Percentiles rank a stretch among this genome's conserved stretches.
Evolutionary conservation across 1,284 basidiomycete species (phyloP).

Genomic region (Blastosporella zonata): DNA sequence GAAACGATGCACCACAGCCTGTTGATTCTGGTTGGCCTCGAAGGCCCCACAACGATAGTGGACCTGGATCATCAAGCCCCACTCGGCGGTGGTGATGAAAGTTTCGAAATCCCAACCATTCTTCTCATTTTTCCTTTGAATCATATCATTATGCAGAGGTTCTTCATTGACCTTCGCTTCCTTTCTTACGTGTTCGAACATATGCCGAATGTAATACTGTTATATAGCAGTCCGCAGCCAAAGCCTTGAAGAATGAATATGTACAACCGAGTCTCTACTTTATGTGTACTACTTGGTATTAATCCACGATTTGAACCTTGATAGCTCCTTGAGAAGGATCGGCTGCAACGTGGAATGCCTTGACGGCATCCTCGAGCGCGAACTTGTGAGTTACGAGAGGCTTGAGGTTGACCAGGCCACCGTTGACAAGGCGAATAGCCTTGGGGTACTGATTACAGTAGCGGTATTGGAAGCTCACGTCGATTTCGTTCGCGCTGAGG

Average conservation of each 20-base stretch:
- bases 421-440: constrained; percentile 74
- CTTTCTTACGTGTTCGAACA: not conserved
- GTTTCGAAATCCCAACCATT: too few relatives aligned
- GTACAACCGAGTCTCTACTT: not conserved
- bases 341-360: constrained; percentile 77
- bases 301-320: constrained; percentile 62
- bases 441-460: constrained; percentile 77
- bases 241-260: not conserved
- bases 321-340: constrained; percentile 65
- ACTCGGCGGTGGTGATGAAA: constrained; percentile 26
- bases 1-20: constrained; percentile 34
- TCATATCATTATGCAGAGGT: constrained; percentile 1
- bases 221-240: not conserved
- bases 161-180: not conserved
- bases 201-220: constrained; percentile 7
- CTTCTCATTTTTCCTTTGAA: constrained; percentile 2
- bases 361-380: constrained; percentile 69
- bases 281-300: constrained; percentile 7
- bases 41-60: constrained; percentile 27
- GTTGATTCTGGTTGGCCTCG: constrained; percentile 62
- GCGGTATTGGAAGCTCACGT: constrained; percentile 62
- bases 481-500: constrained; percentile 63
- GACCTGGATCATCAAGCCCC: constrained; percentile 24
- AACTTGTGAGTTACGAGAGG: constrained; percentile 85
- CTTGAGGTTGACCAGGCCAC: constrained; percentile 73